Base-by-base conservation (phyloP, 1,284 basidiomycete species). In the Ustilago esculenta region DNA sequence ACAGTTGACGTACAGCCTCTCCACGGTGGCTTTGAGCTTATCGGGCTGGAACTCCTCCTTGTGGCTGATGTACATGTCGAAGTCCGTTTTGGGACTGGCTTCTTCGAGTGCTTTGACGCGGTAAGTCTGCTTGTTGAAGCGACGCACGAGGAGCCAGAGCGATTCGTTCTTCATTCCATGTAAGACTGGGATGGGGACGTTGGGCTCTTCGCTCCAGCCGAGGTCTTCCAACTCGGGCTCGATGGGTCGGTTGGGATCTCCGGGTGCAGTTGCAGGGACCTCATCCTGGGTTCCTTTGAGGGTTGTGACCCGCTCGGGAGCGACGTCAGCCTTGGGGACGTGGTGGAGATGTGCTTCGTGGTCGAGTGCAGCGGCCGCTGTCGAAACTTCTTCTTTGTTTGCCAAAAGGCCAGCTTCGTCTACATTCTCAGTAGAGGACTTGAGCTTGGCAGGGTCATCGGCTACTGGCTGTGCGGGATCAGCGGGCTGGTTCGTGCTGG, bases 21-120 rank as follows among this genome's bases (percentile, higher is more conserved):
- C 87, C 15, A 87, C 76, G 53, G 86, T 86, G 20, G 85, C 82
- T 23, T 84, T 79, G 8, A 86, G 79, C 72, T 85, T 86, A 66
- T 86, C 85, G 1, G 85, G 83, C 5, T 84, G 82, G 71, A 86
- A 85, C 52, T 85, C 83, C 55, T 86, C 85, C 36, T 85, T 75
- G 14, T 81, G 78, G 10, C 83, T 77, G 15, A 83, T 83, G 56
- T 85, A 84, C 24, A 86, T 81, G 71, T 86, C 85, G 23, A 86
- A 55, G 52, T 67, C 61, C 18, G 32, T 56, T 25, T 80, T 76
- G 42, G 60, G 45, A 24, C 68, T 64, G 14, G 17, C n/a, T 12
- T 68, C 67, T 8, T 73, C 55, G 20, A 83, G 54, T 6, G 77
- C 81, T 41, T 82, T 81, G 42, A 84, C 83, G 48, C 83, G 82